Conservation (phyloP, 768 basidiomycete species). For the Pleurotus cornucopiae region DNA sequence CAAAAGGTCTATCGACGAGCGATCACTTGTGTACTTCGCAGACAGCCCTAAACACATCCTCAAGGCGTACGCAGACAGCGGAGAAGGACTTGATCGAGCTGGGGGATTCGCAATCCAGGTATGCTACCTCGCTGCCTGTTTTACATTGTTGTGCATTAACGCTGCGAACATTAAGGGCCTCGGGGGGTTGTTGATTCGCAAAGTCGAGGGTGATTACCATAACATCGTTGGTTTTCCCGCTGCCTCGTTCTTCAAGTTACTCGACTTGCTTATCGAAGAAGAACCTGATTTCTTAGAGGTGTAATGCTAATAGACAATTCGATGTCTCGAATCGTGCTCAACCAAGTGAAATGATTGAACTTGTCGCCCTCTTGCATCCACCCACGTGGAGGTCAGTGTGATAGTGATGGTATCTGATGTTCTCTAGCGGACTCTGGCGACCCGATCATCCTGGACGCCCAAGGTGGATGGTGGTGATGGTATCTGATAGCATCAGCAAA, state of each 20-base stretch:
- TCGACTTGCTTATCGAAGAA: conserved; percentile 69
- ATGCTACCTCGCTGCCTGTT: conserved; percentile 10
- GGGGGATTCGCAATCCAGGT: conserved; percentile 96
- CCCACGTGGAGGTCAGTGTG: too few species aligned
- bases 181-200: conserved; percentile 77
- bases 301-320: conserved; percentile 14
- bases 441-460: too few species aligned
- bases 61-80: conserved; percentile 78
- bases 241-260: conserved; percentile 73
- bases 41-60: conserved; percentile 58
- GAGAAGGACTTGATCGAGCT: conserved; percentile 83
- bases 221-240: conserved; percentile 94
- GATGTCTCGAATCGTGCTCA: too few species aligned
- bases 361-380: too few species aligned
- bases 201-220: conserved; percentile 85
- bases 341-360: too few species aligned
- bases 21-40: conserved; percentile 73
- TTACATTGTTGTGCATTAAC: too few species aligned
- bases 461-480: too few species aligned
- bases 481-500: too few species aligned
- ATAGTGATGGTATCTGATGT: too few species aligned
- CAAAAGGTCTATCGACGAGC: conserved; percentile 74
- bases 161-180: conserved; percentile 47
- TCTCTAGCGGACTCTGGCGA: too few species aligned
- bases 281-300: conserved; percentile 68